Conservation (phyloP, 208 protist genomes). For the Trypanosoma cruzi region DNA sequence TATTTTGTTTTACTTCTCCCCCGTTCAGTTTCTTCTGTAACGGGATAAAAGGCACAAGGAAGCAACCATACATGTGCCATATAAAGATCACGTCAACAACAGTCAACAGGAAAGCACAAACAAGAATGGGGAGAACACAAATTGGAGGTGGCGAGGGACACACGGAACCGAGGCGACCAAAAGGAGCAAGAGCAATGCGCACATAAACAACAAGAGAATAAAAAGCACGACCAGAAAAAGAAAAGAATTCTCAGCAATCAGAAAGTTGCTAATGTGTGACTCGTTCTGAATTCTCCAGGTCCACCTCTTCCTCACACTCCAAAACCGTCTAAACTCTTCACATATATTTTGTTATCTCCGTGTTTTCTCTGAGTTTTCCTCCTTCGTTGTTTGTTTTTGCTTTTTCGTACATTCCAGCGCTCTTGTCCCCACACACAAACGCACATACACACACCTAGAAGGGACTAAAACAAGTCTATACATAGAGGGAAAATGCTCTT, state of each 20-base stretch:
- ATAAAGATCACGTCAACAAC: not conserved
- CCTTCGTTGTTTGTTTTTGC: slow-evolving; percentile 2
- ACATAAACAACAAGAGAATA: slow-evolving; percentile 12
- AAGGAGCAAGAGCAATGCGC: not conserved
- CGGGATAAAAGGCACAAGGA: not conserved
- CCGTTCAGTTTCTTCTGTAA: not conserved
- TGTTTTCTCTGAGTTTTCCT: slow-evolving; percentile 17
- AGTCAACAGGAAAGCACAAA: not conserved
- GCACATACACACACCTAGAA: not conserved
- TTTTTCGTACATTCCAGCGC: too few relatives aligned
- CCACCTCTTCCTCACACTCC: not conserved
- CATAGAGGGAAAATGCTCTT: not conserved
- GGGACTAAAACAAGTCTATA: not conserved
- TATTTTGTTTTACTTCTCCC: not conserved
- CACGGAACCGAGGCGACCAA: not conserved
- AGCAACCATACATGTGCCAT: slow-evolving; percentile 11
- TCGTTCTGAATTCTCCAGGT: not conserved
- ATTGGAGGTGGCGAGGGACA: not conserved
- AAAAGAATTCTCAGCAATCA: not conserved
- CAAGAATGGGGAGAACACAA: not conserved
- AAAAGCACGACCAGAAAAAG: slow-evolving; percentile 14
- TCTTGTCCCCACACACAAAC: not conserved
- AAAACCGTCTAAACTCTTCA: not conserved
- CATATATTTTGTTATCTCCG: not conserved
- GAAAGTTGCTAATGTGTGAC: not conserved